phyloP scores from a whole-genome alignment of 257 asterid species.

The Solanum tacnaense region DNA sequence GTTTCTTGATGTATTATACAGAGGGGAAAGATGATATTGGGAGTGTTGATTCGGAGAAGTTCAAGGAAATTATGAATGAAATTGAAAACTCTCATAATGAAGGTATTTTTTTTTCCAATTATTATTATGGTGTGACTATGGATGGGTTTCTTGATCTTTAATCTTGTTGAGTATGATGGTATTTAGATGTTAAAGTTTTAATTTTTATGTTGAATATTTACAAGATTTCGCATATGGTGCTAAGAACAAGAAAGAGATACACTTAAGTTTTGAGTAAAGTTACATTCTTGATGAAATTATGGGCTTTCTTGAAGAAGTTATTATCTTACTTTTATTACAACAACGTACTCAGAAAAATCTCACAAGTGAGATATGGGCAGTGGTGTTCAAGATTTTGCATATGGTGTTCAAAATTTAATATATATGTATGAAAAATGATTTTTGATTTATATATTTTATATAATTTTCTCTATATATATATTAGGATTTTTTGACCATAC shows the following conservation, averaged over 20 bases:
- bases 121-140: background rate
- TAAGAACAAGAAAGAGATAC: background rate
- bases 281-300: background rate
- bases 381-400: too few relatives aligned
- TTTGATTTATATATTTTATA: too few relatives aligned
- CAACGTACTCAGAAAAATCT: background rate
- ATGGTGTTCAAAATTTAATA: too few relatives aligned
- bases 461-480: background rate
- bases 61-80: constrained; percentile 23
- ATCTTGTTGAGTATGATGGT: background rate
- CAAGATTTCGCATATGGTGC: background rate
- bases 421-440: too few relatives aligned
- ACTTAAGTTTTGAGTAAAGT: background rate
- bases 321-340: background rate
- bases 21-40: constrained; percentile 27
- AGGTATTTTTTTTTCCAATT: constrained; percentile 12
- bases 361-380: background rate
- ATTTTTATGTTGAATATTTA: background rate
- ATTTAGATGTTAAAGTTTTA: background rate
- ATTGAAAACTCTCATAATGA: constrained; percentile 29
- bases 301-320: background rate
- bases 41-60: constrained; percentile 15
- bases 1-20: constrained; percentile 1
- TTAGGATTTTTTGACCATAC: too few relatives aligned
- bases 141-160: background rate